Evolutionary conservation across 805 yeast genomes (phyloP).

Genomic region (Zygoascus biomembranicola): DNA sequence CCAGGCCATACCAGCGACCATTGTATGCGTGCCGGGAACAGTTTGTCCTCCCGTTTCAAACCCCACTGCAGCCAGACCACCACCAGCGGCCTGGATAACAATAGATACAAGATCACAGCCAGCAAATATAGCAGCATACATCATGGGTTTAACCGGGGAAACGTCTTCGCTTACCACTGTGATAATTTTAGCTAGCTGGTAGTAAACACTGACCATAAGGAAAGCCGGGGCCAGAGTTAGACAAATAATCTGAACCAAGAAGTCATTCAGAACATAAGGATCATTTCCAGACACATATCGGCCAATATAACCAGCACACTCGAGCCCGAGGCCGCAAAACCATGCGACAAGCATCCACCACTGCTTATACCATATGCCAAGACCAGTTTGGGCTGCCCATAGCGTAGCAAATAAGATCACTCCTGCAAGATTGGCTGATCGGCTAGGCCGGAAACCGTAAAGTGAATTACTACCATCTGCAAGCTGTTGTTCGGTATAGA

Average conservation of each 20-base stretch:
- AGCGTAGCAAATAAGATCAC: conserved; percentile 46
- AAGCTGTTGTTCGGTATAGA: background rate
- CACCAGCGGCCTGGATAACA: conserved; percentile 66
- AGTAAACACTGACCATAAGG: conserved; percentile 77
- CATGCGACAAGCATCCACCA: conserved; percentile 61
- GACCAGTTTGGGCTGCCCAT: conserved; percentile 33
- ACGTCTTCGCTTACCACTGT: conserved; percentile 51
- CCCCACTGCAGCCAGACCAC: conserved; percentile 56
- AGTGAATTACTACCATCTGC: background rate
- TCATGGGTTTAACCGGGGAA: conserved; percentile 47
- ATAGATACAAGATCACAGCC: conserved; percentile 57
- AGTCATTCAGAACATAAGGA: conserved; percentile 32
- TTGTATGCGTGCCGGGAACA: conserved; percentile 48
- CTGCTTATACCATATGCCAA: conserved; percentile 42
- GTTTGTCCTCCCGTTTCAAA: conserved; percentile 28
- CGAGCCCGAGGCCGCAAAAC: conserved; percentile 48
- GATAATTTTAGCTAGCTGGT: conserved; percentile 55
- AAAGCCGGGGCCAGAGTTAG: conserved; percentile 77
- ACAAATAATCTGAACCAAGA: conserved; percentile 55
- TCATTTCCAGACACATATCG: conserved; percentile 41
- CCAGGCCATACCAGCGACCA: conserved; percentile 71
- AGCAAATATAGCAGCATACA: conserved; percentile 57
- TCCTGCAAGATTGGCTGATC: conserved; percentile 47
- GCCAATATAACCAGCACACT: conserved; percentile 61
- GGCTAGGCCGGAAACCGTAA: conserved; percentile 5